A percentile compares a stretch with the other conserved stretches of the same genome.
phyloP scores from a whole-genome alignment of 2,329 filamentous ascomycete genomes.

The Celoporthe dispersa region DNA sequence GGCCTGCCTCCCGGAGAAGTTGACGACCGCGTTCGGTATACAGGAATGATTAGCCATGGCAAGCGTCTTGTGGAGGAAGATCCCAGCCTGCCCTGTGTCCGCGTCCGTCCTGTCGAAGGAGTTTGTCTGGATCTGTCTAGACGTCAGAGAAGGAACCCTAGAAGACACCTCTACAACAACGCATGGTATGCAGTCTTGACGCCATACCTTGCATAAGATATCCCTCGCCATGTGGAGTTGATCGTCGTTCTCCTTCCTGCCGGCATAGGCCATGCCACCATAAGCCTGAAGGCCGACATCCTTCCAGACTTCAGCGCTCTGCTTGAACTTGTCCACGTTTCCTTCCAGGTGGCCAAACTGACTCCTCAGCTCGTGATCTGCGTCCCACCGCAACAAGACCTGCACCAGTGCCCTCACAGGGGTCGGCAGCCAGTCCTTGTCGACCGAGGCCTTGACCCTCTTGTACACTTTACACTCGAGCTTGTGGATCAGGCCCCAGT shows the following conservation, averaged over 20 bases:
- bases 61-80: constrained; percentile 60
- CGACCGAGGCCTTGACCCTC: constrained; percentile 40
- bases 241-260: constrained; percentile 42
- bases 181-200: not conserved
- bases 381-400: constrained; percentile 47
- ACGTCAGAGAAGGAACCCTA: constrained; percentile 22
- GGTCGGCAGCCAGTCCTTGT: constrained; percentile 52
- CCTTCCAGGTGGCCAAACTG: constrained; percentile 50
- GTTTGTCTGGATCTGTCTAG: constrained; percentile 61
- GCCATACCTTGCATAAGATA: constrained; percentile 57
- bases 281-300: constrained; percentile 55
- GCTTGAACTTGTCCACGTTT: constrained; percentile 48
- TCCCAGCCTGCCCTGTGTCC: constrained; percentile 56
- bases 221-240: constrained; percentile 48
- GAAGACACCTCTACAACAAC: not conserved
- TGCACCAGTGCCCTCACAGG: constrained; percentile 59
- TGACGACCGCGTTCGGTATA: constrained; percentile 61
- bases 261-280: constrained; percentile 54
- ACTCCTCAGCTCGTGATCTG: constrained; percentile 37
- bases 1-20: constrained; percentile 57
- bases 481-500: constrained; percentile 58
- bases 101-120: constrained; percentile 61
- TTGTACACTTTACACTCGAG: constrained; percentile 56
- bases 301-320: constrained; percentile 43
- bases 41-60: constrained; percentile 69